Base-by-base conservation (phyloP, 78 protist genomes). In the Cavenderia fasciculata region DNA sequence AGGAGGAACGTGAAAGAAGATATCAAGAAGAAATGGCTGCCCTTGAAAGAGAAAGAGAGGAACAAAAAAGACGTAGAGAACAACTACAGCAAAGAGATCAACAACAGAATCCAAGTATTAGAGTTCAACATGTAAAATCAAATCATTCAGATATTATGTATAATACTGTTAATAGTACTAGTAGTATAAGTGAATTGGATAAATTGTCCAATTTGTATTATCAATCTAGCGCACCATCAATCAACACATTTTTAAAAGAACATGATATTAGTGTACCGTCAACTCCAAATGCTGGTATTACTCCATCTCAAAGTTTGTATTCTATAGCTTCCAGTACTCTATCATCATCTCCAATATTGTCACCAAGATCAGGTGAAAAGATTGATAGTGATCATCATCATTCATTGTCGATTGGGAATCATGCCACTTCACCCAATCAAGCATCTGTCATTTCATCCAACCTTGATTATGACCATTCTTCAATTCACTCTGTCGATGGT, bases 311-410 rank as follows among this genome's bases (percentile, higher is more conserved):
- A 18, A 12, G 54, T 18, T 14, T 14, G 12, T 14, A 14, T 49
- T 14, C 54, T 18, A 49, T 14, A 49, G 27, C 27, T 49, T 14
- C 27, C 12, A 18, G 54, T 49, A 49, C 54, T 49, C 12, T 14
- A 49, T 14, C 12, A 49, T 12, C 54, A 49, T 14, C 54, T 49
- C 8, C 43, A 36, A 27, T n/a, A 5, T 47, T 63, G 10, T 63
- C 72, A 36, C 72, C 72, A 8, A 33, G 72, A 33, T n/a, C 27
- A 12, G 72, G 72, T 21, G 72, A 63, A 16, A 33, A 47, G n/a
- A 21, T 63, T 4, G 47, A 36, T 38, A 8, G 4, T 27, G n/a
- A 27, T 40, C n/a, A 63, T 36, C 72, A 34, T 2, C 72, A 19
- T 27, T 57, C 18, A 57, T 29, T 27, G 63, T 57, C 3, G 63